A percentile compares a stretch with the other conserved stretches of the same genome.
phyloP scores from a whole-genome alignment of 1,284 basidiomycete genomes.

The Pyrrhoderma lamaoense region DNA sequence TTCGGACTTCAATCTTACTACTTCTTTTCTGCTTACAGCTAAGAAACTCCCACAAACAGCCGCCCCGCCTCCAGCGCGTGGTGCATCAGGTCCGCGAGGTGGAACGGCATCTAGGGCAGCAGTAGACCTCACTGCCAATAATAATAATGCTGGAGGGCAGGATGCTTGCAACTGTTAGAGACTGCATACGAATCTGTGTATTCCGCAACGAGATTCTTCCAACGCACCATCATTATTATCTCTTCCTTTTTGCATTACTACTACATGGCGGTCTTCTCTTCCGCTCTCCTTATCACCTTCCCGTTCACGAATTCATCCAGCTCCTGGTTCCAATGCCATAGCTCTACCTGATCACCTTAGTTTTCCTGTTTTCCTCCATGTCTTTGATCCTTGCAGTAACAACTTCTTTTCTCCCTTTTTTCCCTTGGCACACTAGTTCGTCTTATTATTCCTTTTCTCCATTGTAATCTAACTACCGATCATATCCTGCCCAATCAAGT shows the following conservation, averaged over 20 bases:
- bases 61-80: constrained; percentile 52
- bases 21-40: constrained; percentile 37
- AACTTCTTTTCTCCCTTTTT: not conserved
- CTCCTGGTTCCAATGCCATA: too few species aligned
- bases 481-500: too few species aligned
- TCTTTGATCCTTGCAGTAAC: too few species aligned
- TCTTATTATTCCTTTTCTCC: not conserved
- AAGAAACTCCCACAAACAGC: constrained; percentile 77
- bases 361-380: not conserved
- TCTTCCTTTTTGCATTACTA: constrained; percentile 13
- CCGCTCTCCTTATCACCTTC: too few species aligned
- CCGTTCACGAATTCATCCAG: too few species aligned
- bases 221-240: constrained; percentile 15
- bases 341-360: too few species aligned
- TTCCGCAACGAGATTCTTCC: not conserved
- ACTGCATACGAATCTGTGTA: not conserved
- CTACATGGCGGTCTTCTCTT: too few species aligned
- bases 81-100: constrained; percentile 36
- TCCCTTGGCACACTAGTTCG: not conserved
- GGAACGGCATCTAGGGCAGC: constrained; percentile 44
- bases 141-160: constrained; percentile 39
- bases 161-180: constrained; percentile 72
- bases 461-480: constrained; percentile 5
- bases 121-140: constrained; percentile 68
- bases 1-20: constrained; percentile 13